Base-by-base conservation (phyloP, 2,329 filamentous ascomycete genomes). In the Cylindrodendrum hubeiense region DNA sequence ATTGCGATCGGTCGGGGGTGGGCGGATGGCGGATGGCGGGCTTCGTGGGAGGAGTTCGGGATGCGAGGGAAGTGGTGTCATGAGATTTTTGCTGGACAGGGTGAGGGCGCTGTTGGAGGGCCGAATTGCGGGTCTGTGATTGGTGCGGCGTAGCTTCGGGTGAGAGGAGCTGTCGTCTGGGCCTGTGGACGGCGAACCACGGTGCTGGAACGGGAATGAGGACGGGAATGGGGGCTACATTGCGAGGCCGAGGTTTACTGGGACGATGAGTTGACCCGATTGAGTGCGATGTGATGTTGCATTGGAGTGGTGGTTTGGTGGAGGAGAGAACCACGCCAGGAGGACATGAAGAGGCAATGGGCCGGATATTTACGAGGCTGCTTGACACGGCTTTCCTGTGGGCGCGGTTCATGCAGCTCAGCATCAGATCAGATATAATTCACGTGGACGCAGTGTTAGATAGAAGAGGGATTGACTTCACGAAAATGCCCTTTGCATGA, bases 111-210 rank as follows among this genome's bases (percentile, higher is more conserved):
- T 34, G 54, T 47, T 68, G 67, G 60, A 61, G 70, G 60, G 71
- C 62, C 64, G 70, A 77, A 79, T 77, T 76, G 61, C 65, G 60
- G 41, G 41, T 1, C 15, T 66, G 30, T 79, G 76, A 80, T 80
- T 80, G 78, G 79, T 62, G 60, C 78, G 78, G 79, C 60, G 60
- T 71, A 80, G 77, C 70, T 74, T 77, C 79, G 79, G 77, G 57
- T 63, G 66, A 73, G 83, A 70, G 64, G 71, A 70, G 56, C 49
- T 63, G 59, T 52, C 17, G 39, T 37, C 59, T 49, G 33, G 33
- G 22, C 17, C 17, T 46, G 47, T 28, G 13, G 30, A 53, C 17
- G 43, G 19, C 19, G 21, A 62, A 26, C 15, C 33, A 41, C 33
- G 17, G 30, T 26, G 50, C 17, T 63, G 28, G 47, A 34, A 33